phyloP scores from a whole-genome alignment of 352 stramenopile genomes.

The Globisporangium alternatum region DNA sequence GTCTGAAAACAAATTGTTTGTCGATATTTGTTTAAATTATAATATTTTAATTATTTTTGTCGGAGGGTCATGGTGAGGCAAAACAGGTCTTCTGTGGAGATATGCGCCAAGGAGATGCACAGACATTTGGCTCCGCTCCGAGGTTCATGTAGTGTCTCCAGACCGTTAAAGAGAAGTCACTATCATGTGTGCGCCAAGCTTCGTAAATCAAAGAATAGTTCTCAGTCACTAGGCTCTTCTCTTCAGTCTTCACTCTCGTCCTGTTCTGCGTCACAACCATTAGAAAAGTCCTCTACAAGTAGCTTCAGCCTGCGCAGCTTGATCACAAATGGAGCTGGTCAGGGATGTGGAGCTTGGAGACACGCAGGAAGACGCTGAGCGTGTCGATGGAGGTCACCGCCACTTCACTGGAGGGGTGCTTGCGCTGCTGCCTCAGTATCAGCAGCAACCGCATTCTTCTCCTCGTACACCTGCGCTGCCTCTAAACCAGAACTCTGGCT shows the following conservation, averaged over 20 bases:
- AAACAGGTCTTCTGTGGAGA: no score
- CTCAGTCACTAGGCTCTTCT: not conserved
- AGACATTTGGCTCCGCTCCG: no score
- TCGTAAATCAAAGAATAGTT: no score
- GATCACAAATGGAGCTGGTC: not conserved
- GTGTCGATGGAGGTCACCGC: not conserved
- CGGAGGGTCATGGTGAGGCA: no score
- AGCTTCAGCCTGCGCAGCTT: not conserved
- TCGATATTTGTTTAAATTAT: no score
- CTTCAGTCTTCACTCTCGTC: not conserved
- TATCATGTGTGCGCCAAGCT: no score
- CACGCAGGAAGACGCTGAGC: not conserved
- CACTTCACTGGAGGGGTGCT: not conserved
- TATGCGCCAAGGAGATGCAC: no score
- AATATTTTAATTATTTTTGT: no score
- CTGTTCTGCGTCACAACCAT: not conserved
- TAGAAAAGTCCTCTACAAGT: not conserved
- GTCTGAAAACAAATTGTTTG: no score
- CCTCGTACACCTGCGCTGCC: not conserved
- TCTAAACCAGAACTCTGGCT: not conserved
- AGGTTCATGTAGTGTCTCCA: no score
- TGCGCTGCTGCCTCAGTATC: not conserved
- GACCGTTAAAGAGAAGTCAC: no score
- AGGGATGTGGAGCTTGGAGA: not conserved
- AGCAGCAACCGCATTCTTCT: not conserved